Conservation (phyloP, 202 grass and related monocot genomes). For the Panicum hallii region DNA sequence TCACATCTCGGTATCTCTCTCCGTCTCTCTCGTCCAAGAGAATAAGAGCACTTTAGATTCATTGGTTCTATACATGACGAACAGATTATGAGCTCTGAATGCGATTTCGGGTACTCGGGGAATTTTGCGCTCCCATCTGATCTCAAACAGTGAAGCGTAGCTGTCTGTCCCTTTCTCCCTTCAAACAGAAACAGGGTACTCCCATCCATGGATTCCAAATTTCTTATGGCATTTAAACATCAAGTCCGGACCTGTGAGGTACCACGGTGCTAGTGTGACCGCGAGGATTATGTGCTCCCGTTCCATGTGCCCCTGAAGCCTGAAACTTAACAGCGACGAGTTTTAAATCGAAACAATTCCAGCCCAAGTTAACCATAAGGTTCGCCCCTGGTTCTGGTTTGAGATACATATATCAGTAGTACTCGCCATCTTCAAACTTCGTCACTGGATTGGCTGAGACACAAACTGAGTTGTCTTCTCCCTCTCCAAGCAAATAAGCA, state of each 20-base stretch:
- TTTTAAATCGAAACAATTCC: neutral
- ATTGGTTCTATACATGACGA: neutral
- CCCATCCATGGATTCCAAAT: constrained; percentile 10
- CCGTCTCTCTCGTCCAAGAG: neutral
- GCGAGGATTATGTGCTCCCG: neutral
- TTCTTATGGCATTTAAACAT: neutral
- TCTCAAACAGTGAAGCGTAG: neutral
- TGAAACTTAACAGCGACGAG: neutral
- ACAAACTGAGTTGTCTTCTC: neutral
- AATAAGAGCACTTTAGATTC: neutral
- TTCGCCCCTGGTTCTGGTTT: too few relatives aligned
- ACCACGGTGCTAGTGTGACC: neutral
- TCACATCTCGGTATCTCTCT: neutral
- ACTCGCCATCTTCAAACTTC: too few relatives aligned
- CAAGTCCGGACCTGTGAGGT: constrained; percentile 20
- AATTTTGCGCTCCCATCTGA: neutral
- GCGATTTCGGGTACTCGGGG: neutral
- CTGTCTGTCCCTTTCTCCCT: neutral
- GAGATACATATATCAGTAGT: too few relatives aligned
- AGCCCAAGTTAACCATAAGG: too few relatives aligned
- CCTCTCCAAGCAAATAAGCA: neutral
- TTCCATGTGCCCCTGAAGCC: neutral
- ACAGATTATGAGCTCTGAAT: constrained; percentile 15
- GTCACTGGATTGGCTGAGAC: neutral
- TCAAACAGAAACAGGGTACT: neutral